phyloP scores from a whole-genome alignment of 2,329 filamentous ascomycete species.

The Fonsecaea multimorphosa region DNA sequence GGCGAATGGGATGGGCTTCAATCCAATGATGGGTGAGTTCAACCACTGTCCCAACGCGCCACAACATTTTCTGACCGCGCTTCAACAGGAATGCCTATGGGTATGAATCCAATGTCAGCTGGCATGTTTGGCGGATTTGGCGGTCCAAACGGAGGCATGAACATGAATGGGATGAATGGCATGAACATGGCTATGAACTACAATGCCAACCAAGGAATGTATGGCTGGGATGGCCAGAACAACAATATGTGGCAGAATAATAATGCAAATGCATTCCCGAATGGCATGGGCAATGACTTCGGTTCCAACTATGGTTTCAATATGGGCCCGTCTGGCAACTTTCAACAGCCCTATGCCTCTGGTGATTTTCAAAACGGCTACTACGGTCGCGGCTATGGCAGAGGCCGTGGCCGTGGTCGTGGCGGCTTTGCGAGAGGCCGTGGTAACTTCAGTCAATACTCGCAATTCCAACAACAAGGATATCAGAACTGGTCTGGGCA shows the following conservation, averaged over 20 bases:
- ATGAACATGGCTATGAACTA: constrained; percentile 76
- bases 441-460: constrained; percentile 45
- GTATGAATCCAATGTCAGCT: constrained; percentile 55
- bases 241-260: constrained; percentile 80
- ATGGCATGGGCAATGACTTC: constrained; percentile 82
- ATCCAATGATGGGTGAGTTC: constrained; percentile 78
- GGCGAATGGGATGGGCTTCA: constrained; percentile 47
- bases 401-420: constrained; percentile 70
- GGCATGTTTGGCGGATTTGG: constrained; percentile 58
- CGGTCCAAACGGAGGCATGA: constrained; percentile 73
- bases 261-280: constrained; percentile 77
- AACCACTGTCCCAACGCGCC: constrained; percentile 53
- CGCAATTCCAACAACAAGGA: constrained; percentile 44
- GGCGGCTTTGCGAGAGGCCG: constrained; percentile 54
- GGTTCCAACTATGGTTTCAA: constrained; percentile 77
- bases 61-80: constrained; percentile 64
- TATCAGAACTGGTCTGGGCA: constrained; percentile 30
- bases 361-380: constrained; percentile 71
- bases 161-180: constrained; percentile 87
- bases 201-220: constrained; percentile 63
- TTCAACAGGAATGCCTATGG: constrained; percentile 74
- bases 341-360: constrained; percentile 65
- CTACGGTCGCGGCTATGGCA: constrained; percentile 72
- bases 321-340: constrained; percentile 82
- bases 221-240: constrained; percentile 81